A percentile compares a stretch with the other conserved stretches of the same genome.
These are phyloP conservation scores for Vigna nakashimae DNA, from an alignment of 306 rosid genomes.

Conservation along the genomic window DNA sequence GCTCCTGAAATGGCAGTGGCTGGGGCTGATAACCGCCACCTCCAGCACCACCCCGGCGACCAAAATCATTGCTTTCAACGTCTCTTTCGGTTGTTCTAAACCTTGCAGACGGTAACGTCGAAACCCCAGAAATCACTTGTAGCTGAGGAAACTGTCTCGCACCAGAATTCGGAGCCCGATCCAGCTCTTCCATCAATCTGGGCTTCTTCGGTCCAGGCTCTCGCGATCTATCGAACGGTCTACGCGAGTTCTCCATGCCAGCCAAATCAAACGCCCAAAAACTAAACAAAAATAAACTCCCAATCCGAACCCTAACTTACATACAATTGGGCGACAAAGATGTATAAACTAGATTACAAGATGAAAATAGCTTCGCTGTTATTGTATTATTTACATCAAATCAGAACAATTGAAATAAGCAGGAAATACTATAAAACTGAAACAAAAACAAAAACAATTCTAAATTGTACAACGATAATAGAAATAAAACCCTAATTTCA, in stretches of 20 bases:
- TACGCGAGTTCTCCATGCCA: slow-evolving; percentile 84
- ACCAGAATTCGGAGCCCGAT: slow-evolving; percentile 50
- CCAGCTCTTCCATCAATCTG: slow-evolving; percentile 63
- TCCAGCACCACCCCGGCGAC: slow-evolving; percentile 50
- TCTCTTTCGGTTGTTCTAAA: slow-evolving; percentile 62
- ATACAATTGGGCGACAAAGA: slow-evolving; percentile 11
- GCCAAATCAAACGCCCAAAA: slow-evolving; percentile 40
- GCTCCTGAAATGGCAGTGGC: slow-evolving; percentile 74
- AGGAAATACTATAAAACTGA: not conserved
- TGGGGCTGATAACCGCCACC: slow-evolving; percentile 70
- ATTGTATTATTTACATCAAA: not conserved
- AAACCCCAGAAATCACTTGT: slow-evolving; percentile 46
- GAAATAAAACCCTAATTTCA: slow-evolving; percentile 26
- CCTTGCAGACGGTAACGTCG: slow-evolving; percentile 51
- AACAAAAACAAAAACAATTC: not conserved
- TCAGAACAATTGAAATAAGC: not conserved
- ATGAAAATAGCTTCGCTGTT: not conserved
- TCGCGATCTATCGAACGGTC: slow-evolving; percentile 77
- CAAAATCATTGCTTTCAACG: slow-evolving; percentile 57
- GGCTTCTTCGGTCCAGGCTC: slow-evolving; percentile 78
- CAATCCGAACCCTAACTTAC: slow-evolving; percentile 47
- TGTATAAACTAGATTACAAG: slow-evolving; percentile 4
- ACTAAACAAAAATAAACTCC: slow-evolving; percentile 41
- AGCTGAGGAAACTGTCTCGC: slow-evolving; percentile 67
- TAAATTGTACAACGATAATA: slow-evolving; percentile 25